A percentile compares a stretch with the other conserved stretches of the same genome.
Conservation (phyloP, 2,329 filamentous ascomycete species). For the Chlorencoelia australis region DNA sequence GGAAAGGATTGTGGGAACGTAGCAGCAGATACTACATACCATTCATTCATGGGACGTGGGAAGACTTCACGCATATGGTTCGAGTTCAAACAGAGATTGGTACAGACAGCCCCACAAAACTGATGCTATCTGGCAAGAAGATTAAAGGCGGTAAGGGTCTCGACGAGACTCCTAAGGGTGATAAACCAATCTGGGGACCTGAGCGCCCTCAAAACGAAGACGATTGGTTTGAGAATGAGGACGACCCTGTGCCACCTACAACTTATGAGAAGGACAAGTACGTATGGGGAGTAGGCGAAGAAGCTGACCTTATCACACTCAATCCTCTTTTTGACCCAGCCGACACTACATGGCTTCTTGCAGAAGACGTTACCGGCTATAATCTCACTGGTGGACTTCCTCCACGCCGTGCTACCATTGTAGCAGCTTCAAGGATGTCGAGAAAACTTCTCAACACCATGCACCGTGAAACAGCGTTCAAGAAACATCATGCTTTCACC, state of each 20-base stretch:
- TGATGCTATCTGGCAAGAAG: conserved; percentile 48
- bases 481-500: conserved; percentile 83
- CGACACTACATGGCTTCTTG: conserved; percentile 73
- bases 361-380: conserved; percentile 77
- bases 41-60: conserved; percentile 65
- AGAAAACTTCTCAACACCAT: conserved; percentile 71
- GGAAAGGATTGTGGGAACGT: conserved; percentile 74
- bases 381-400: conserved; percentile 55
- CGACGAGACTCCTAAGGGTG: conserved; percentile 30
- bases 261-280: conserved; percentile 71
- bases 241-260: conserved; percentile 65
- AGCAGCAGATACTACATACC: conserved; percentile 71
- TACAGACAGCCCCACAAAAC: conserved; percentile 52
- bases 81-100: conserved; percentile 66
- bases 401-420: conserved; percentile 75
- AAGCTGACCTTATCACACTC: conserved; percentile 84
- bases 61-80: conserved; percentile 69
- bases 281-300: conserved; percentile 79
- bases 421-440: conserved; percentile 78
- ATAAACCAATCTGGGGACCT: conserved; percentile 75
- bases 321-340: conserved; percentile 88
- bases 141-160: conserved; percentile 26
- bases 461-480: conserved; percentile 79
- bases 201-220: conserved; percentile 54
- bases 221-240: conserved; percentile 63